phyloP scores from a whole-genome alignment of 1,284 basidiomycete species.

The Ustilago trichophora region DNA sequence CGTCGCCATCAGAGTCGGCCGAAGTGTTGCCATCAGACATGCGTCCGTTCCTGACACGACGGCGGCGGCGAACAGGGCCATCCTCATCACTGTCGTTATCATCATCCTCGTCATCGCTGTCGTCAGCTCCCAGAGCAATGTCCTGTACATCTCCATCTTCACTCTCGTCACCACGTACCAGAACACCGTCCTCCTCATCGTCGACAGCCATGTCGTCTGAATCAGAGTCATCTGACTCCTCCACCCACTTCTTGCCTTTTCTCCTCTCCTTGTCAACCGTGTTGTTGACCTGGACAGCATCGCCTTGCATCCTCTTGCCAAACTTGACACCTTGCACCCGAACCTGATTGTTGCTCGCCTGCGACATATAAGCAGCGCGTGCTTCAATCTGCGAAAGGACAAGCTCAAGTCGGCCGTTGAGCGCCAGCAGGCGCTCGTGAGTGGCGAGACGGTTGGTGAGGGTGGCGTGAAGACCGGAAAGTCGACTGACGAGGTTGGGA shows the following conservation, averaged over 20 bases:
- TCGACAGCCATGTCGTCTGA: constrained; percentile 46
- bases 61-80: constrained; percentile 24
- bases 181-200: constrained; percentile 31
- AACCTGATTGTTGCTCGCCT: constrained; percentile 41
- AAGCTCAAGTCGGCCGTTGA: constrained; percentile 90
- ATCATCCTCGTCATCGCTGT: constrained; percentile 44
- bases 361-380: constrained; percentile 67
- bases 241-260: constrained; percentile 55
- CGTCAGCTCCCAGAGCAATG: constrained; percentile 49
- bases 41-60: constrained; percentile 28
- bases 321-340: constrained; percentile 56
- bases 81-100: constrained; percentile 45
- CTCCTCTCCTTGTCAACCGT: constrained; percentile 27
- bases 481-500: constrained; percentile 82
- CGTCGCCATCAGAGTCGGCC: constrained; percentile 36
- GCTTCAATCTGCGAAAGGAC: constrained; percentile 92
- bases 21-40: constrained; percentile 42
- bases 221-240: constrained; percentile 50
- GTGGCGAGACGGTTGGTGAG: constrained; percentile 81
- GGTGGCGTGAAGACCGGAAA: constrained; percentile 84
- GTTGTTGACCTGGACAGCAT: constrained; percentile 8
- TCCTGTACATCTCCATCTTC: constrained; percentile 57
- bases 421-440: constrained; percentile 83
- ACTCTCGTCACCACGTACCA: constrained; percentile 37
- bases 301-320: constrained; percentile 37